Evolutionary conservation across 2,329 filamentous ascomycete genomes (phyloP).

Genomic region (Mycosphaerelloides madeirae): DNA sequence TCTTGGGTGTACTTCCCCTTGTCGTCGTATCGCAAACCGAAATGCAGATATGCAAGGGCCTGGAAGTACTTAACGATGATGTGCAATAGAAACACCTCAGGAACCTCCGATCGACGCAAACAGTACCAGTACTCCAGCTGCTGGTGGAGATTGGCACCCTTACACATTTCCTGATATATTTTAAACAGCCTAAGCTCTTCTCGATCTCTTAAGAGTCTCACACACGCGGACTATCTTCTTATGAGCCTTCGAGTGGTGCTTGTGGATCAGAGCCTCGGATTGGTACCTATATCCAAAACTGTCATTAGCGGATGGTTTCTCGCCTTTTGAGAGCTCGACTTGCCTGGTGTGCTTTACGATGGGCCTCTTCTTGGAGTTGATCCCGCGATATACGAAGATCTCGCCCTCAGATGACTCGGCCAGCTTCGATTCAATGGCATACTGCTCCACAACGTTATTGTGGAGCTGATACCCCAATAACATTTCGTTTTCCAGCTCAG

Average conservation of each 20-base stretch:
- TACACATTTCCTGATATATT: slow-evolving; percentile 7
- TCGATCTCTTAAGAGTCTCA: background rate
- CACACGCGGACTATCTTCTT: slow-evolving; percentile 4
- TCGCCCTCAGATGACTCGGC: background rate
- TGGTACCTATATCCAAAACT: background rate
- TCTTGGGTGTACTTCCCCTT: slow-evolving; percentile 11
- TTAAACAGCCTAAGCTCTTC: background rate
- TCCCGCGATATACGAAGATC: background rate
- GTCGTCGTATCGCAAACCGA: slow-evolving; percentile 12
- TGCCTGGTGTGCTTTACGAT: background rate
- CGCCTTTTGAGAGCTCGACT: background rate
- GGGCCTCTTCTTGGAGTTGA: background rate
- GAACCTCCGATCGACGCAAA: background rate
- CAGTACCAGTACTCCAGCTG: slow-evolving; percentile 5
- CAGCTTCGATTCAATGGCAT: background rate
- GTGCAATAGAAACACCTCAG: slow-evolving; percentile 16
- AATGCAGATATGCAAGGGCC: slow-evolving; percentile 19
- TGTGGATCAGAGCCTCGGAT: slow-evolving; percentile 1
- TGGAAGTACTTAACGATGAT: slow-evolving; percentile 11
- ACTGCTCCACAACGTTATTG: background rate
- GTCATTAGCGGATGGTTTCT: no score
- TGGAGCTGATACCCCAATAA: background rate
- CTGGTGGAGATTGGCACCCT: slow-evolving; percentile 11
- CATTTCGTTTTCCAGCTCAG: background rate
- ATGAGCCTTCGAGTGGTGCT: background rate